Conservation (phyloP, 352 stramenopile genomes). For the Thalassiosira pacifica region DNA sequence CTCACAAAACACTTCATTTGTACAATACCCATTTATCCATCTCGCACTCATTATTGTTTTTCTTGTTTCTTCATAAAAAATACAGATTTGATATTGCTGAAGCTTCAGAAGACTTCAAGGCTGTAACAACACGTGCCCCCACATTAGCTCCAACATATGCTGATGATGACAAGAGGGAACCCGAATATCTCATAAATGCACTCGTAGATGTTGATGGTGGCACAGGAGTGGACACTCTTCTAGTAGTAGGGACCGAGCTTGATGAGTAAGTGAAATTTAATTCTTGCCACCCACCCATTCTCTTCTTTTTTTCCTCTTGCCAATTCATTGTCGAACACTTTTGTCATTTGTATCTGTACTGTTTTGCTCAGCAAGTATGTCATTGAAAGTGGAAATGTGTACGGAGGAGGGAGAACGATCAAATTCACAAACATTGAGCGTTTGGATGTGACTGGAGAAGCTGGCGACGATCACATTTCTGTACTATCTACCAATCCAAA, state of each 20-base stretch:
- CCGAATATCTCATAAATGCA: slow-evolving; percentile 53
- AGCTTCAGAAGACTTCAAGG: slow-evolving; percentile 1
- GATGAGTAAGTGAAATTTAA: too few species aligned
- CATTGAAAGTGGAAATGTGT: slow-evolving; percentile 52
- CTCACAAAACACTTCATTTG: neutral
- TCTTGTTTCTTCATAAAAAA: neutral
- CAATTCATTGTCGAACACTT: too few species aligned
- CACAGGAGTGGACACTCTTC: slow-evolving; percentile 40
- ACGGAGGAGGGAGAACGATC: slow-evolving; percentile 54
- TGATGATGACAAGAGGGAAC: too few species aligned
- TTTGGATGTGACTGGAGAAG: slow-evolving; percentile 46
- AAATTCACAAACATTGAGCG: slow-evolving; percentile 61
- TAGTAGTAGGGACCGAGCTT: slow-evolving; percentile 55
- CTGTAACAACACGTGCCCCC: too few species aligned
- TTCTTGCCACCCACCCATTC: too few species aligned
- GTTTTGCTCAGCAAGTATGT: too few species aligned
- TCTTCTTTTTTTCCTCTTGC: too few species aligned
- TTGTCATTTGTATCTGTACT: too few species aligned
- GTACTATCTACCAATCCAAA: slow-evolving; percentile 55
- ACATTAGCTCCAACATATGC: too few species aligned
- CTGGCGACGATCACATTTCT: slow-evolving; percentile 56
- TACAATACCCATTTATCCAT: neutral
- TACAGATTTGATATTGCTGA: neutral
- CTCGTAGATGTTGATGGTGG: slow-evolving; percentile 68
- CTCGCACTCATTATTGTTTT: too few species aligned